Evolutionary conservation across 2,329 filamentous ascomycete species (phyloP).

Genomic region (Blastomyces gilchristii): DNA sequence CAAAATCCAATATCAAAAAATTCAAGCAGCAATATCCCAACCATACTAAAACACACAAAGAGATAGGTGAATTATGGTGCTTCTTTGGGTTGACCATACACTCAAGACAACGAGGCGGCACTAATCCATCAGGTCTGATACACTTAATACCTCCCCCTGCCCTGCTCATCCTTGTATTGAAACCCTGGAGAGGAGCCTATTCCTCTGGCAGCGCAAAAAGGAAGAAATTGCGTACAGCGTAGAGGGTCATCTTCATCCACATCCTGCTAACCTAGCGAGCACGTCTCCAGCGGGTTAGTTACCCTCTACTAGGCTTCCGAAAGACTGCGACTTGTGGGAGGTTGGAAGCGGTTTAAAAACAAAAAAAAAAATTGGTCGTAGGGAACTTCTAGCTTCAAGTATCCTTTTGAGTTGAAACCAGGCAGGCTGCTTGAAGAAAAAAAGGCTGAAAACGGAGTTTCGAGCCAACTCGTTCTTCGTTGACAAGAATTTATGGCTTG

Average conservation of each 20-base stretch:
- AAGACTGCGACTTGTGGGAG: not conserved
- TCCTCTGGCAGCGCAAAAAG: not conserved
- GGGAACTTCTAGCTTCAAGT: not conserved
- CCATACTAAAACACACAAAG: not conserved
- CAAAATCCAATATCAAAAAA: too few relatives aligned
- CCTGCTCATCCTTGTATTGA: not conserved
- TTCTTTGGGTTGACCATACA: too few relatives aligned
- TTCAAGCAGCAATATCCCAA: not conserved
- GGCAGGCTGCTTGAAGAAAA: not conserved
- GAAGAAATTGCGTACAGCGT: not conserved
- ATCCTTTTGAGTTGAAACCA: not conserved
- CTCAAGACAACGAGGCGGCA: too few relatives aligned
- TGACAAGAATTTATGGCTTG: not conserved
- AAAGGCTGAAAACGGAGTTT: not conserved
- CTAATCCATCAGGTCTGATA: not conserved
- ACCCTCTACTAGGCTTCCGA: not conserved
- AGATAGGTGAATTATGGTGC: not conserved
- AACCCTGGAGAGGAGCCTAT: not conserved
- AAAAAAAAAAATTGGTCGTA: not conserved
- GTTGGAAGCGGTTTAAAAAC: not conserved
- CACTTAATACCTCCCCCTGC: not conserved
- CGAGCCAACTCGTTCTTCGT: not conserved
- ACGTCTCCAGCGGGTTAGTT: not conserved
- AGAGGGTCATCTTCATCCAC: not conserved
- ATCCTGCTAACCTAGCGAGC: not conserved